A percentile compares a stretch with the other conserved stretches of the same genome.
Conservation (phyloP, 2,329 filamentous ascomycete species). For the Fusarium miscanthi region DNA sequence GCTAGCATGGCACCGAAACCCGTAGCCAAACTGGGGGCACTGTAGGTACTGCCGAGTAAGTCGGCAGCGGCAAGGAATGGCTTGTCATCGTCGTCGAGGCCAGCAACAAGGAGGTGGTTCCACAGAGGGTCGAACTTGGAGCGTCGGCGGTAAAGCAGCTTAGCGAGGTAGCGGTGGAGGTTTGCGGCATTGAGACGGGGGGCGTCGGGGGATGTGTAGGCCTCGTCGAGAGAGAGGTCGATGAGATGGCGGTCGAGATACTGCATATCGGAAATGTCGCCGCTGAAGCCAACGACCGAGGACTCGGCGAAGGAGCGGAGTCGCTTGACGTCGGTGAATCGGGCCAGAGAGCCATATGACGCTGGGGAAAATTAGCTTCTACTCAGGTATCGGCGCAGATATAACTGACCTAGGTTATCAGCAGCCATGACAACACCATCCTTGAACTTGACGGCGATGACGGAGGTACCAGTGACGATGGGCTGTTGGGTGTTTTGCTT, state of each 20-base stretch:
- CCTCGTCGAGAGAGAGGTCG: slow-evolving; percentile 87
- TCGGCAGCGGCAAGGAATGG: slow-evolving; percentile 95
- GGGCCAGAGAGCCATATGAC: slow-evolving; percentile 95
- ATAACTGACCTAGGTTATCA: slow-evolving; percentile 85
- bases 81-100: slow-evolving; percentile 80
- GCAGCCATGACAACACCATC: slow-evolving; percentile 96
- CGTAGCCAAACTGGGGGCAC: slow-evolving; percentile 87
- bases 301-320: slow-evolving; percentile 87
- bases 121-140: slow-evolving; percentile 97
- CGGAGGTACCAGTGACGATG: slow-evolving; percentile 95
- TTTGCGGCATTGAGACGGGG: slow-evolving; percentile 84
- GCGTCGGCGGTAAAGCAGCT: slow-evolving; percentile 95
- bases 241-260: slow-evolving; percentile 92
- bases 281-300: slow-evolving; percentile 91
- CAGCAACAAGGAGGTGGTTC: slow-evolving; percentile 94
- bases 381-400: not conserved
- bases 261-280: slow-evolving; percentile 99
- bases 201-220: slow-evolving; percentile 69
- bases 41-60: slow-evolving; percentile 92
- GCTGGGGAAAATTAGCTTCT: slow-evolving; percentile 62
- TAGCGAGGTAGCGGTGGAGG: slow-evolving; percentile 94
- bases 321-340: slow-evolving; percentile 97
- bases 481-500: slow-evolving; percentile 91
- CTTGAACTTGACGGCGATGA: slow-evolving; percentile 94
- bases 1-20: slow-evolving; percentile 95